Evolutionary conservation across 179 eudicot species (phyloP).

Genomic region (Gypsophila paniculata): DNA sequence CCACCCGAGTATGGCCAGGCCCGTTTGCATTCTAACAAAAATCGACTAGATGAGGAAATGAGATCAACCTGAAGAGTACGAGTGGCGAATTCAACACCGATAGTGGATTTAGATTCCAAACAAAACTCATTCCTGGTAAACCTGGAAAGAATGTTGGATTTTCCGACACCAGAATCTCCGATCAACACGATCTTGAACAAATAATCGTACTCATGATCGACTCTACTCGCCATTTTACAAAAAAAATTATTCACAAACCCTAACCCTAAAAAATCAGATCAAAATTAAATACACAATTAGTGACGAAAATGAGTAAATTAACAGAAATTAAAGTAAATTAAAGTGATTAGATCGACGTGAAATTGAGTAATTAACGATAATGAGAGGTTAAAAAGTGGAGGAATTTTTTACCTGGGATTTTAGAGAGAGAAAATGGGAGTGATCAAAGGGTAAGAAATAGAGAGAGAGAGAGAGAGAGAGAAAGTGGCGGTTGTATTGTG

Average conservation of each 20-base stretch:
- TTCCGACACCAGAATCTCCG: constrained; percentile 67
- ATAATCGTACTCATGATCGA: constrained; percentile 65
- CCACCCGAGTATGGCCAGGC: no score
- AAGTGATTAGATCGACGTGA: background rate
- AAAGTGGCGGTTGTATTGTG: constrained; percentile 13
- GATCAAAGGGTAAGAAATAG: background rate
- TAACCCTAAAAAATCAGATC: constrained; percentile 6
- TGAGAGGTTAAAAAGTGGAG: background rate
- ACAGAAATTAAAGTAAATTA: background rate
- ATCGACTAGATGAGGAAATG: background rate
- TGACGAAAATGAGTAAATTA: background rate
- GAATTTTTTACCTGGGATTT: no score
- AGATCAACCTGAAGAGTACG: constrained; percentile 51
- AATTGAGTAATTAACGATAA: no score
- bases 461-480: background rate
- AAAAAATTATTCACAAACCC: background rate
- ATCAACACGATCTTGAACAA: constrained; percentile 64
- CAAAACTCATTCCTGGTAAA: constrained; percentile 66
- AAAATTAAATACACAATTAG: background rate
- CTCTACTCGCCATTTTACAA: constrained; percentile 47
- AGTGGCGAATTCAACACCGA: constrained; percentile 64
- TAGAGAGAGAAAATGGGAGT: background rate
- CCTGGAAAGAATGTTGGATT: constrained; percentile 62
- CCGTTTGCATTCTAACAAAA: no score
- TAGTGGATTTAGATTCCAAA: constrained; percentile 61